These are phyloP conservation scores for Aspergillus hiratsukae DNA, from an alignment of 2,329 filamentous ascomycete species.

Conservation along the genomic window DNA sequence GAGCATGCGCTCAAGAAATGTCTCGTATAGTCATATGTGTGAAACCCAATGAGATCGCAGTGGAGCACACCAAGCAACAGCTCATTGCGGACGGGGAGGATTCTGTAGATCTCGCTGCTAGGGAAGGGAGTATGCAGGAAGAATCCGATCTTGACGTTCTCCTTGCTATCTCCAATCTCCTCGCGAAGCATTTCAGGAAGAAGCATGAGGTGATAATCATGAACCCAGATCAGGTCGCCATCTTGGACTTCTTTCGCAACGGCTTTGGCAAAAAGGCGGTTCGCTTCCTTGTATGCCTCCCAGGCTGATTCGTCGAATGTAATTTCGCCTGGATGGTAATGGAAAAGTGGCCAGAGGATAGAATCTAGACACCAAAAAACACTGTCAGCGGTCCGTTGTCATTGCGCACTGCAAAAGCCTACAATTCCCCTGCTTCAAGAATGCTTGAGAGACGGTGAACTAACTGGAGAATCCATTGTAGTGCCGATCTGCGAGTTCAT, in stretches of 20 bases:
- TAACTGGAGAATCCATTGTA: conserved; percentile 97
- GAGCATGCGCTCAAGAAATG: conserved; percentile 94
- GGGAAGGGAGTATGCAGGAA: conserved; percentile 95
- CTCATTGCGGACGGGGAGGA: conserved; percentile 81
- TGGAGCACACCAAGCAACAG: conserved; percentile 79
- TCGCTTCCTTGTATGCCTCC: conserved; percentile 86
- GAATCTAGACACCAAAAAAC: conserved; percentile 56
- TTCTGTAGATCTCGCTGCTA: conserved; percentile 90
- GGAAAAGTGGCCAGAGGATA: conserved; percentile 93
- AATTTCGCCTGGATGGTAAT: conserved; percentile 95
- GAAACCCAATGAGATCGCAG: conserved; percentile 90
- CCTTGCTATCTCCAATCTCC: conserved; percentile 71
- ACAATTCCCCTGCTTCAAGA: neutral
- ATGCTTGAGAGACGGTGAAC: conserved; percentile 26
- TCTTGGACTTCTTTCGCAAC: conserved; percentile 81
- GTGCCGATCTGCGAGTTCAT: conserved; percentile 88
- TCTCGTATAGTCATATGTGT: conserved; percentile 92
- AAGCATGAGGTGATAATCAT: conserved; percentile 96
- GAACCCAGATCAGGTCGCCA: conserved; percentile 89
- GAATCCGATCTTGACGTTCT: conserved; percentile 93
- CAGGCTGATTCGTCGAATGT: conserved; percentile 91
- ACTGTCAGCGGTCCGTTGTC: conserved; percentile 10
- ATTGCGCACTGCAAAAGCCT: neutral
- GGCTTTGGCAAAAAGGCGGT: conserved; percentile 79
- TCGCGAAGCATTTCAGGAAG: conserved; percentile 88